A percentile compares a stretch with the other conserved stretches of the same genome.
These are phyloP conservation scores for Vitis amurensis DNA, from an alignment of 164 flowering plant species.

Conservation along the genomic window DNA sequence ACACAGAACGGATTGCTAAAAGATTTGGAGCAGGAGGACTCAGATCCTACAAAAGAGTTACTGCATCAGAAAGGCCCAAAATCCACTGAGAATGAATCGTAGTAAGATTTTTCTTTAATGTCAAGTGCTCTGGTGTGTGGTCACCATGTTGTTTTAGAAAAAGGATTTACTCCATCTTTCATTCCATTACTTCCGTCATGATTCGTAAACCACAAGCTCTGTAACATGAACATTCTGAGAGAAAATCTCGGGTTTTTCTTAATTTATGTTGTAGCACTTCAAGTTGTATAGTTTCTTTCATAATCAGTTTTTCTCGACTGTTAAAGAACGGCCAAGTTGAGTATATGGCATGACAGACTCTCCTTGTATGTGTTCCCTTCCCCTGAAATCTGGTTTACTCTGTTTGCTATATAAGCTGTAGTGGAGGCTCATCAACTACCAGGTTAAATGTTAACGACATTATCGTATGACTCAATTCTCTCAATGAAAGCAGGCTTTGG, in stretches of 20 bases:
- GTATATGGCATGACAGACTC: not conserved
- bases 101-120: slow-evolving; percentile 1
- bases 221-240: no score
- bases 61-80: slow-evolving; percentile 11
- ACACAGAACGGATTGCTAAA: slow-evolving; percentile 20
- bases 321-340: not conserved
- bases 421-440: not conserved
- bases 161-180: no score
- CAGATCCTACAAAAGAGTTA: slow-evolving; percentile 10
- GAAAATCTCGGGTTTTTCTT: no score
- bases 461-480: no score
- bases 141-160: not conserved
- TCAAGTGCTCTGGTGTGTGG: not conserved
- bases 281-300: no score
- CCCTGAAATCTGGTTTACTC: not conserved
- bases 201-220: no score
- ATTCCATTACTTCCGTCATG: no score
- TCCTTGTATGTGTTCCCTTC: not conserved
- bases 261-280: no score
- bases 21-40: slow-evolving; percentile 22
- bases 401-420: not conserved
- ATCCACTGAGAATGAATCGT: not conserved
- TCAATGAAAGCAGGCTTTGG: no score
- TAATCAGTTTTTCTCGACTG: no score
- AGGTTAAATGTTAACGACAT: no score